Evolutionary conservation across 2,329 filamentous ascomycete species (phyloP), one percentile per base, ranked within the genome.

Genomic region (Aspergillus sergii): DNA sequence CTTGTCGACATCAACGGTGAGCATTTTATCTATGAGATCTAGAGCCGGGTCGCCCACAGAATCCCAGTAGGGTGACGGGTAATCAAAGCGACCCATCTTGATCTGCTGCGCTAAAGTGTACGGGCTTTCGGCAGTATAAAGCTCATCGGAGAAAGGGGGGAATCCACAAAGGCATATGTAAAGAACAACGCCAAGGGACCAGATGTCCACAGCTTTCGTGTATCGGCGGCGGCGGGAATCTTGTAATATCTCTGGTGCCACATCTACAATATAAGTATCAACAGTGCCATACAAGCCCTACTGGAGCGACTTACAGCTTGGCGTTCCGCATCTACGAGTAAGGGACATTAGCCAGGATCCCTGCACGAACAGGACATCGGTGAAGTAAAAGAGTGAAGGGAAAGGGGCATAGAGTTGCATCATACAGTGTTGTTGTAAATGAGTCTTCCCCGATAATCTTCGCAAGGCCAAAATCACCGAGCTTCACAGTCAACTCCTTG

Each of bases 391-490:
- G 11, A 55, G 16, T 9, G 10, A 26, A 19, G 21, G n/a, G 34
- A 34, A 55, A 28, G 50, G 32, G 30, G 11, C 6, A n/a, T 16
- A 54, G 21, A 39, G 12, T 16, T 23, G 34, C 16, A 45, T 21
- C 83, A 75, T 79, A 95, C 66, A 99, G 82, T 0, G 95, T 98
- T 0, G 94, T 97, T 1, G 95, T 98, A 75, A 99, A 99, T 0
- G 94, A 97, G 75, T 97, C 93, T 76, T 99, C 95, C 66, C 96
- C 96, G 68, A 99, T 97, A 68, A 99, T 98, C 80, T 99, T 99
- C 48, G 95, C 94, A 43, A 99, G 85, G 53, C 95, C 95, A 78
- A 99, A 99, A 78, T 99, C 95, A 23, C 94, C 95, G 65, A 99
- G 82, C 80, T 99, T 99, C 67, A 97, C 90, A 63, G 89, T 89